Evolutionary conservation across 768 basidiomycete species (phyloP).

Genomic region (Russula sp.): DNA sequence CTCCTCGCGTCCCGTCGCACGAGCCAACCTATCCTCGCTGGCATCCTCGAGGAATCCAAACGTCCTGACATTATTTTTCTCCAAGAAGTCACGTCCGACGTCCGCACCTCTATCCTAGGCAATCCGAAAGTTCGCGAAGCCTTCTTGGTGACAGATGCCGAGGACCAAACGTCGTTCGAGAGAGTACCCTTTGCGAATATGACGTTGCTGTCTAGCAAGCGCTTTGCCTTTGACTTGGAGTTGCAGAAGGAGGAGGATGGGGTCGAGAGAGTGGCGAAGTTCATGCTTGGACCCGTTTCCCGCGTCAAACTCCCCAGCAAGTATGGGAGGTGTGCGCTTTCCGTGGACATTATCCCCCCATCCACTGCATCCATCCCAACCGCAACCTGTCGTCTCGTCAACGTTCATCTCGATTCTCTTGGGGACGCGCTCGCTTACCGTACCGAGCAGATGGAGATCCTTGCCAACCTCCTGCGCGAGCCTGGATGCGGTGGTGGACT

Average conservation of each 20-base stretch:
- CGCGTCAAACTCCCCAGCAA: conserved; percentile 3
- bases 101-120: background rate
- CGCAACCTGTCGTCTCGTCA: conserved; percentile 38
- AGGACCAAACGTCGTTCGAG: conserved; percentile 6
- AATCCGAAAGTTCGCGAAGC: background rate
- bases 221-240: background rate
- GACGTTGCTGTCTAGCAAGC: conserved; percentile 13
- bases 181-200: conserved; percentile 11
- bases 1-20: conserved; percentile 36
- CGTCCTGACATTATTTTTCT: background rate
- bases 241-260: conserved; percentile 1
- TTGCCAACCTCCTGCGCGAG: conserved; percentile 42
- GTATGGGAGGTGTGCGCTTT: conserved; percentile 41
- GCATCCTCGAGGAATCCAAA: background rate
- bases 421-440: conserved; percentile 24
- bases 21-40: conserved; percentile 37
- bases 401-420: conserved; percentile 42
- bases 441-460: conserved; percentile 34
- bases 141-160: no score
- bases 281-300: conserved; percentile 4
- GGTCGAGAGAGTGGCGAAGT: background rate
- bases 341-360: conserved; percentile 38
- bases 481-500: conserved; percentile 43
- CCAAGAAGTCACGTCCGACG: conserved; percentile 11
- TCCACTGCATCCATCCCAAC: conserved; percentile 17